A percentile compares a stretch with the other conserved stretches of the same genome.
Conservation (phyloP, 2,329 filamentous ascomycete genomes). For the Cladophialophora chaetospira region DNA sequence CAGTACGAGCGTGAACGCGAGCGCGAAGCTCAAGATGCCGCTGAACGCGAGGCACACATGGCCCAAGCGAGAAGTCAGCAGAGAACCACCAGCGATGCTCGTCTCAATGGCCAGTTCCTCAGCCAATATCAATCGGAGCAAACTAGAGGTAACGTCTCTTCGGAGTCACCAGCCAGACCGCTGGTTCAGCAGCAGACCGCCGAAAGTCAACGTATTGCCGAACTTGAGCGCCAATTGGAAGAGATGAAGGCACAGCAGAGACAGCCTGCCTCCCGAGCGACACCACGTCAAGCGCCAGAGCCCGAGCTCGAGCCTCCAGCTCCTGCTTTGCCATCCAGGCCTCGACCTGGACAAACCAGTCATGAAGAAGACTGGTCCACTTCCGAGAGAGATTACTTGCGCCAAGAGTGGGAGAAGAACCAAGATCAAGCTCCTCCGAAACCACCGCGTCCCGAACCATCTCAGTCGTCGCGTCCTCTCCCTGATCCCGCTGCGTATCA, state of each 20-base stretch:
- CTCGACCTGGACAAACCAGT: conserved; percentile 44
- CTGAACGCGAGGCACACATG: conserved; percentile 68
- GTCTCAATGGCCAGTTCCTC: conserved; percentile 78
- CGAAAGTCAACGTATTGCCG: conserved; percentile 70
- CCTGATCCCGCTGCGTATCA: conserved; percentile 48
- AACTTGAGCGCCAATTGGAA: conserved; percentile 75
- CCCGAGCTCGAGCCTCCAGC: conserved; percentile 6
- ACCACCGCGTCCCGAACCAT: conserved; percentile 18
- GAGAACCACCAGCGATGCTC: conserved; percentile 63
- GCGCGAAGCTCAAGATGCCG: conserved; percentile 62
- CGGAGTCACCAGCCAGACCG: conserved; percentile 41
- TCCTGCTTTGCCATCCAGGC: conserved; percentile 22
- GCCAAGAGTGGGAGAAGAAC: conserved; percentile 56
- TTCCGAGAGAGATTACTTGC: conserved; percentile 62
- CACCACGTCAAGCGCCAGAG: not conserved
- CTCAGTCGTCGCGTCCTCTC: conserved; percentile 43
- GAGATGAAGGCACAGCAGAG: conserved; percentile 68
- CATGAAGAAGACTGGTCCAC: conserved; percentile 60
- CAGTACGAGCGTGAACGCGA: conserved; percentile 68
- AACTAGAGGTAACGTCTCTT: conserved; percentile 39
- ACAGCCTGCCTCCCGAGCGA: conserved; percentile 27
- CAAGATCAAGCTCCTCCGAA: conserved; percentile 37
- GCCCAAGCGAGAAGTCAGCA: conserved; percentile 67
- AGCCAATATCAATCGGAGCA: conserved; percentile 83
- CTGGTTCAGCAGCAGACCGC: conserved; percentile 34